phyloP scores from a whole-genome alignment of 768 basidiomycete genomes.

The Rhodotorula kratochvilovae region DNA sequence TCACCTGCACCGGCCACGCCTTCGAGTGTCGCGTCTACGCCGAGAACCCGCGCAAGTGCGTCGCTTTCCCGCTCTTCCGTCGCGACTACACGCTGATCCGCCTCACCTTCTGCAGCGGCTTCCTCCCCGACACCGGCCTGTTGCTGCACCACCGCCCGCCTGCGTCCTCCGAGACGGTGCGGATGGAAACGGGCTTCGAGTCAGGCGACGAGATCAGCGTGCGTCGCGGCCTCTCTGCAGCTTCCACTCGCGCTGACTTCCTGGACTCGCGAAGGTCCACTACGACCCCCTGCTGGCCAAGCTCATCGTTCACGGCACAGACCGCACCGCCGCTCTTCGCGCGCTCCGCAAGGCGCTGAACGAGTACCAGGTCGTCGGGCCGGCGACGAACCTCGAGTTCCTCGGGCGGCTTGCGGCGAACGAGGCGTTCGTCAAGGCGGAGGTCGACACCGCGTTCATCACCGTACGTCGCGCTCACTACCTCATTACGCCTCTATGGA shows the following conservation, averaged over 20 bases:
- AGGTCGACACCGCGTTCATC: conserved; percentile 91
- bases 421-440: conserved; percentile 65
- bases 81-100: background rate
- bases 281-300: conserved; percentile 92
- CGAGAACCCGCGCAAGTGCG: conserved; percentile 79
- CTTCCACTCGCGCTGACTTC: too few species aligned
- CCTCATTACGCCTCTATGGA: background rate
- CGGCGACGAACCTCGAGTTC: conserved; percentile 88
- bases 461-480: conserved; percentile 52
- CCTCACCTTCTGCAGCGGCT: conserved; percentile 52
- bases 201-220: conserved; percentile 52
- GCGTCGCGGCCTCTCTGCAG: background rate
- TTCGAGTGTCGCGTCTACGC: conserved; percentile 95
- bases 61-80: background rate
- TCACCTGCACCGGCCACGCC: conserved; percentile 84
- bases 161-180: conserved; percentile 61
- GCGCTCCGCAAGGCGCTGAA: conserved; percentile 74
- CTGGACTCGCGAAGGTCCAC: conserved; percentile 54
- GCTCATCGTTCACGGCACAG: conserved; percentile 78
- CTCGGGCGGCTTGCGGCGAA: conserved; percentile 72
- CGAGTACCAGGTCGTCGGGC: conserved; percentile 84
- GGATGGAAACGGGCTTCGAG: conserved; percentile 85
- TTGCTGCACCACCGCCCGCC: conserved; percentile 79
- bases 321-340: conserved; percentile 76
- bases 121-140: conserved; percentile 82